Percentiles rank a stretch among this genome's conserved stretches.
Evolutionary conservation across 768 basidiomycete genomes (phyloP).

Genomic region (Solioccasus polychromus): DNA sequence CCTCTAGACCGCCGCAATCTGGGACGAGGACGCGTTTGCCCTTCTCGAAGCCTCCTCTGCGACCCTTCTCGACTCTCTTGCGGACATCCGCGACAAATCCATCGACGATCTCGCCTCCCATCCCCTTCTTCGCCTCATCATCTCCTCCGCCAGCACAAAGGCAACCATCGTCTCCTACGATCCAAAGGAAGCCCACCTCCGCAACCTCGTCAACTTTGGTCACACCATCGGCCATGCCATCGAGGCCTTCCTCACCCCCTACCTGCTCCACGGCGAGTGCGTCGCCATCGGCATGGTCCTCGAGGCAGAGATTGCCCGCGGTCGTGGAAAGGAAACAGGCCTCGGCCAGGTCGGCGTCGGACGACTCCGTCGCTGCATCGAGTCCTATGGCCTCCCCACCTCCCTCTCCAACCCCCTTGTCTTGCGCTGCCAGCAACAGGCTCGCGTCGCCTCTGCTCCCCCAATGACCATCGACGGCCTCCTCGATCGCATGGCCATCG

Average conservation of each 20-base stretch:
- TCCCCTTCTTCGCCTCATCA: slow-evolving; percentile 89
- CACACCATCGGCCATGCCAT: slow-evolving; percentile 99
- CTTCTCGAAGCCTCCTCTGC: slow-evolving; percentile 81
- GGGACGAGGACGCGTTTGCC: slow-evolving; percentile 88
- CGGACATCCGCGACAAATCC: slow-evolving; percentile 44
- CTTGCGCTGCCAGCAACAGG: slow-evolving; percentile 36
- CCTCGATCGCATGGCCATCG: slow-evolving; percentile 91
- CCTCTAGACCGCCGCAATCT: slow-evolving; percentile 93
- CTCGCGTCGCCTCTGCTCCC: slow-evolving; percentile 18
- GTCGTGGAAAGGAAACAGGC: slow-evolving; percentile 58
- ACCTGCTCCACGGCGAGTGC: slow-evolving; percentile 95
- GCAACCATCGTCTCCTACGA: slow-evolving; percentile 96
- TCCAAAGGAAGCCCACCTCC: slow-evolving; percentile 93
- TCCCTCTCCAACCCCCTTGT: slow-evolving; percentile 72
- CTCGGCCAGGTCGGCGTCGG: slow-evolving; percentile 92
- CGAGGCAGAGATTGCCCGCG: slow-evolving; percentile 90
- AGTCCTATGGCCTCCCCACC: slow-evolving; percentile 88
- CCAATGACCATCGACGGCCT: slow-evolving; percentile 66
- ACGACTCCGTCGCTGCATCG: slow-evolving; percentile 80
- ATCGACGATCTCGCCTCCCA: slow-evolving; percentile 74
- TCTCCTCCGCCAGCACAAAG: slow-evolving; percentile 92
- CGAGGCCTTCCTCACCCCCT: slow-evolving; percentile 91
- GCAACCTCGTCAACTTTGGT: slow-evolving; percentile 98
- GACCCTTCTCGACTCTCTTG: slow-evolving; percentile 85
- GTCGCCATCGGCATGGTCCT: slow-evolving; percentile 95